phyloP scores from a whole-genome alignment of 768 basidiomycete species.

The Termitomyces sp. region DNA sequence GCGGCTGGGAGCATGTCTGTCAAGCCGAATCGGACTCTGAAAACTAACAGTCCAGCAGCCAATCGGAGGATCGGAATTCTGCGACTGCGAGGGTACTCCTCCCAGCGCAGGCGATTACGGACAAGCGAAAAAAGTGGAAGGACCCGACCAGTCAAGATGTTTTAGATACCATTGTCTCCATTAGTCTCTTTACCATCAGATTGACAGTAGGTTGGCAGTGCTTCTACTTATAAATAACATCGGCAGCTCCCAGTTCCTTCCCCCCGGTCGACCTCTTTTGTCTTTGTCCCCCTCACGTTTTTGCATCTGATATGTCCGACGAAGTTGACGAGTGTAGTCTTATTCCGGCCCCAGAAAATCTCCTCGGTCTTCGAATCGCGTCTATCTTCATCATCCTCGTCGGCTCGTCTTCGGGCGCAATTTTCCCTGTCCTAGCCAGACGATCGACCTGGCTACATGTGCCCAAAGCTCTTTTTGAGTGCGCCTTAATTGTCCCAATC shows the following conservation, averaged over 20 bases:
- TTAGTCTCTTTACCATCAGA: background rate
- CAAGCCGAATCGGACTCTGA: background rate
- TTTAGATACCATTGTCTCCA: background rate
- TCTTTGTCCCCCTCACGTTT: constrained; percentile 1
- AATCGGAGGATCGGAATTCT: background rate
- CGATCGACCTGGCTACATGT: constrained; percentile 47
- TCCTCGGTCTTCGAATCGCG: constrained; percentile 55
- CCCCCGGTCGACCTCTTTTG: background rate
- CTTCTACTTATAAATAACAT: background rate
- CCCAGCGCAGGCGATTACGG: background rate
- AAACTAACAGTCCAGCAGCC: background rate
- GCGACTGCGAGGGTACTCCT: constrained; percentile 1
- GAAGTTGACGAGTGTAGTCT: constrained; percentile 37
- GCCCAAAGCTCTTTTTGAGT: constrained; percentile 68
- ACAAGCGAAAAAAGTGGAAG: background rate
- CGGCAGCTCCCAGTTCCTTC: background rate
- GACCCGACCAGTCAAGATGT: background rate
- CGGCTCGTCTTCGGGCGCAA: constrained; percentile 53
- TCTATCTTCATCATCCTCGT: constrained; percentile 71
- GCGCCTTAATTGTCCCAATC: constrained; percentile 18
- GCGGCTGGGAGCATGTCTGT: too few species aligned
- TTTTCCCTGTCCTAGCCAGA: constrained; percentile 66
- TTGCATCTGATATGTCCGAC: constrained; percentile 7
- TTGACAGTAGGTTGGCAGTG: too few species aligned
- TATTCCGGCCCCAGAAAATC: constrained; percentile 45